Conservation (phyloP, 108 stramenopile species). For the Pseudonitzschia pungens region DNA sequence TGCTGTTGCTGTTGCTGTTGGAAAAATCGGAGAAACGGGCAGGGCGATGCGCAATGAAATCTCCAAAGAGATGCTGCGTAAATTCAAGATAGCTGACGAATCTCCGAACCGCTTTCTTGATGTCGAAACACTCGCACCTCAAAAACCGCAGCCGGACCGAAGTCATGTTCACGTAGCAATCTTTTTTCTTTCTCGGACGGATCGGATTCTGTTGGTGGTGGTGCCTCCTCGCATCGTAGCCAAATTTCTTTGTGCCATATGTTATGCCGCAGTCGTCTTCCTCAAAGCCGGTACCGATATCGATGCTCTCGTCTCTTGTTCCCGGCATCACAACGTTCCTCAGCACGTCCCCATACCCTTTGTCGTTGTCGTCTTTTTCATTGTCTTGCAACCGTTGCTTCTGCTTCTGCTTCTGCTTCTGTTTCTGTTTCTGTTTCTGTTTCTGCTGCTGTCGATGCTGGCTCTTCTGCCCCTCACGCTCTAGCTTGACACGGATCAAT, state of each 20-base stretch:
- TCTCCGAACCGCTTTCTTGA: constrained; percentile 9
- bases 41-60: constrained; percentile 5
- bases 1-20: not conserved
- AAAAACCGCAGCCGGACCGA: constrained; percentile 19
- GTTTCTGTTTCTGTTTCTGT: too few relatives aligned
- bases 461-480: not conserved
- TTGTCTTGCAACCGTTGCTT: too few relatives aligned
- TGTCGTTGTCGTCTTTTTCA: too few relatives aligned
- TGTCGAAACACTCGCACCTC: constrained; percentile 1
- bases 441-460: not conserved
- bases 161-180: not conserved
- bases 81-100: constrained; percentile 16
- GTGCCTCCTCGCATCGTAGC: not conserved
- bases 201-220: not conserved
- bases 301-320: too few relatives aligned
- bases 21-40: not conserved
- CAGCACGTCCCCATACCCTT: too few relatives aligned
- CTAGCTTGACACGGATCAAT: not conserved
- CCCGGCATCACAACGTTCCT: too few relatives aligned
- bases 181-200: not conserved
- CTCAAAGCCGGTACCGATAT: not conserved
- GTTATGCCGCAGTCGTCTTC: not conserved
- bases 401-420: too few relatives aligned
- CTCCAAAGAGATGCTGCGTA: constrained; percentile 24
- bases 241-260: not conserved